These are phyloP conservation scores for Daldinia bambusicola DNA, from an alignment of 495 filamentous ascomycete species.

Conservation along the genomic window DNA sequence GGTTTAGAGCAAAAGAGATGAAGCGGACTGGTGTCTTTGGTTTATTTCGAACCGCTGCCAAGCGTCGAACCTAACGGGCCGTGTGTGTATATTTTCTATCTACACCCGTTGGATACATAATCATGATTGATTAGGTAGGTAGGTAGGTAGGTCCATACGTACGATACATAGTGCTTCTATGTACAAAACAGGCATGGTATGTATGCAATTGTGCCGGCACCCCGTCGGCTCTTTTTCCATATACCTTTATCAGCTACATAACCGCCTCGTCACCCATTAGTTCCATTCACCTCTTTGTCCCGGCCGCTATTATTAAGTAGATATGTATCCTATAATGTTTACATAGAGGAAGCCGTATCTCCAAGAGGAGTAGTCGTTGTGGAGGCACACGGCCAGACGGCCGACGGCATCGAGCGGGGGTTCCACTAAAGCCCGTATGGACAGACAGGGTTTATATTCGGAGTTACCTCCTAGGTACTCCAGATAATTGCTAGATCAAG, in stretches of 20 bases:
- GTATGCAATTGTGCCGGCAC: neutral
- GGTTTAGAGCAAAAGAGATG: conserved; percentile 6
- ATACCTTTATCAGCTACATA: neutral
- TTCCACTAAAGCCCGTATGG: neutral
- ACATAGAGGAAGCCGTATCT: neutral
- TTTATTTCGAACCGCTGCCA: conserved; percentile 29
- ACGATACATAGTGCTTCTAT: neutral
- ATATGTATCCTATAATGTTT: no score
- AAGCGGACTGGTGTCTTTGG: conserved; percentile 10
- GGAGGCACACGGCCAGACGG: neutral
- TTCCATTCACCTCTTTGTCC: no score
- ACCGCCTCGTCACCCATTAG: no score
- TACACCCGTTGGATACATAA: conserved; percentile 7
- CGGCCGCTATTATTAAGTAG: no score
- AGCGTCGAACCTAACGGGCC: conserved; percentile 13
- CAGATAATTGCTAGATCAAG: neutral
- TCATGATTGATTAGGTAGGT: neutral
- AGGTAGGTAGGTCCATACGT: neutral
- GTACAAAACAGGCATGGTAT: neutral
- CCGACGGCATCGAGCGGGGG: neutral
- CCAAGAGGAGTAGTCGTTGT: neutral
- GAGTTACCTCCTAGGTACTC: neutral
- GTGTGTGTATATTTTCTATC: neutral
- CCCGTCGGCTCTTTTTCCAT: conserved; percentile 5
- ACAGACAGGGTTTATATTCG: neutral